Evolutionary conservation across 148 eudicot genomes (phyloP).

Genomic region (Chenopodium berlandieri): DNA sequence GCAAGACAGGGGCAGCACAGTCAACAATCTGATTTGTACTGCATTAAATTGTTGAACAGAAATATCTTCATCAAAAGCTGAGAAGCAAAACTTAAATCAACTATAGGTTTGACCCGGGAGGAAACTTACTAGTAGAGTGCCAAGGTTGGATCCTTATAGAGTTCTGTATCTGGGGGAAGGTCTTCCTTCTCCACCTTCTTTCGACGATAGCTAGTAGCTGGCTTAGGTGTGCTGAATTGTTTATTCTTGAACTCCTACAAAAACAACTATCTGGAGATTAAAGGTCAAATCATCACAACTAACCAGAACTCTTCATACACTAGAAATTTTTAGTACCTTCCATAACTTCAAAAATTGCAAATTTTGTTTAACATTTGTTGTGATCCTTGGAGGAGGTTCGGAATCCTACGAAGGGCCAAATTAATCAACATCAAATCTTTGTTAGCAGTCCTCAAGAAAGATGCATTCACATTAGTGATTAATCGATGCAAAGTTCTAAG

Average conservation of each 20-base stretch:
- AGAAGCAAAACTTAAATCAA: conserved; percentile 10
- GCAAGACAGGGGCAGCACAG: conserved; percentile 81
- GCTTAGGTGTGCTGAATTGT: conserved; percentile 62
- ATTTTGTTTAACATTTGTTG: conserved; percentile 86
- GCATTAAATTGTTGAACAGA: conserved; percentile 30
- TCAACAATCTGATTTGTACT: conserved; percentile 82
- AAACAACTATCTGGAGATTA: not conserved
- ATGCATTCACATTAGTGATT: not conserved
- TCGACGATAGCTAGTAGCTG: conserved; percentile 87
- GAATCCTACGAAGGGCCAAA: conserved; percentile 45
- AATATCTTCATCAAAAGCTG: conserved; percentile 21
- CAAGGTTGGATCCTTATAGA: conserved; percentile 75
- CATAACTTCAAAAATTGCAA: conserved; percentile 77
- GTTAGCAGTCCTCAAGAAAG: not conserved
- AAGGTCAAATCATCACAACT: not conserved
- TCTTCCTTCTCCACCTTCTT: conserved; percentile 89
- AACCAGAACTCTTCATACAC: not conserved
- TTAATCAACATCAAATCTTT: not conserved
- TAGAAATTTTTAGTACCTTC: conserved; percentile 53
- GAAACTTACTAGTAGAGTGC: conserved; percentile 66
- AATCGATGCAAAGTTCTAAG: not conserved
- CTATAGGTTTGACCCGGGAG: conserved; percentile 26
- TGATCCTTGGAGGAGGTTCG: conserved; percentile 88
- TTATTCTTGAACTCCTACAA: conserved; percentile 66
- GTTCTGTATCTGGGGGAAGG: conserved; percentile 66